Evolutionary conservation across 768 basidiomycete species (phyloP).

Genomic region (Mycena venus): DNA sequence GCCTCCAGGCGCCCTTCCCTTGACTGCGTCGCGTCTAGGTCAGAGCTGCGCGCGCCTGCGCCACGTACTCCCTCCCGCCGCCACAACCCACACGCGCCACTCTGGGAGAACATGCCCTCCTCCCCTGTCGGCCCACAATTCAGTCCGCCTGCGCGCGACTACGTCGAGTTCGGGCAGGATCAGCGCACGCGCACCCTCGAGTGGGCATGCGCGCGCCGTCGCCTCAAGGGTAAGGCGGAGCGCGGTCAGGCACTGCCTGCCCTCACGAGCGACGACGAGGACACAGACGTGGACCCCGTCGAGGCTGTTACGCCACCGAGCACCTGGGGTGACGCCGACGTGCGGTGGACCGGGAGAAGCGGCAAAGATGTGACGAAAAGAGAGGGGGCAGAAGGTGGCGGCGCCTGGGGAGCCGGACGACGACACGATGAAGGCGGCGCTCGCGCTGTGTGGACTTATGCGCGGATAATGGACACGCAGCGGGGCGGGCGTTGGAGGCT

Average conservation of each 20-base stretch:
- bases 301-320: conserved; percentile 77
- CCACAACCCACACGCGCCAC: conserved; percentile 51
- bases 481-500: background rate
- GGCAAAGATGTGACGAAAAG: background rate
- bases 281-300: conserved; percentile 75
- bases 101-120: conserved; percentile 73
- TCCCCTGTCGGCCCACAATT: conserved; percentile 70
- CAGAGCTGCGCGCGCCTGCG: conserved; percentile 58
- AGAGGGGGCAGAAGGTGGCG: background rate
- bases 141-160: conserved; percentile 64
- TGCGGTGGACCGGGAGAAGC: conserved; percentile 47
- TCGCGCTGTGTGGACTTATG: conserved; percentile 72
- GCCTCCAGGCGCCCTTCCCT: conserved; percentile 58
- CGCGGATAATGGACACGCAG: conserved; percentile 18
- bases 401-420: conserved; percentile 58
- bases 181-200: conserved; percentile 71
- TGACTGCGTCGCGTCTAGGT: conserved; percentile 70
- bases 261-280: conserved; percentile 46
- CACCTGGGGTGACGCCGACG: conserved; percentile 59
- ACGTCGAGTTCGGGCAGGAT: conserved; percentile 61
- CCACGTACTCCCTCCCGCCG: conserved; percentile 57
- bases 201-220: conserved; percentile 80
- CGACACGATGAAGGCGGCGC: conserved; percentile 79
- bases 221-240: conserved; percentile 61
- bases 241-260: conserved; percentile 28